phyloP scores from a whole-genome alignment of 2,329 filamentous ascomycete genomes.

The Calonectria hongkongensis region DNA sequence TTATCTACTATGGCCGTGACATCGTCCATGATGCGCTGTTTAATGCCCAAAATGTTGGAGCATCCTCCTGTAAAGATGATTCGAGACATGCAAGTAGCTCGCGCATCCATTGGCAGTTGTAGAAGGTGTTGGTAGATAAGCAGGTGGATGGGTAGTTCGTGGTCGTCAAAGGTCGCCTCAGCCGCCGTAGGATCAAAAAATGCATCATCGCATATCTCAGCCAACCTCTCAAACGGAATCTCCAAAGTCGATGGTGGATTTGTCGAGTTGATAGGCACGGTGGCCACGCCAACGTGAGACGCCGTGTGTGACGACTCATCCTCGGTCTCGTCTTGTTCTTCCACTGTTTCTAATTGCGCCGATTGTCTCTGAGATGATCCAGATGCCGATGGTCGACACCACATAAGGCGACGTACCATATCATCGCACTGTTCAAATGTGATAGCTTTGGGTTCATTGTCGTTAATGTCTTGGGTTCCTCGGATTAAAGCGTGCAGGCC shows the following conservation, averaged over 20 bases:
- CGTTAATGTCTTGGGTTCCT: conserved; percentile 57
- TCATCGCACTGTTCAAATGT: conserved; percentile 90
- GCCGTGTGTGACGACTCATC: conserved; percentile 52
- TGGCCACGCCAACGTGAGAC: conserved; percentile 56
- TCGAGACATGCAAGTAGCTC: conserved; percentile 90
- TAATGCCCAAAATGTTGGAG: conserved; percentile 86
- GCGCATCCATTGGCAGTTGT: conserved; percentile 85
- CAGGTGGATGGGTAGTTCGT: conserved; percentile 86
- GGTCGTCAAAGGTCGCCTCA: conserved; percentile 83
- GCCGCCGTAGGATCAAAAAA: conserved; percentile 78
- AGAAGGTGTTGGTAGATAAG: conserved; percentile 87
- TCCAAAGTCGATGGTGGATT: conserved; percentile 73
- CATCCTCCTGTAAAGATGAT: conserved; percentile 91
- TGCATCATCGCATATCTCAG: conserved; percentile 83
- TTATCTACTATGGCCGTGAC: conserved; percentile 79
- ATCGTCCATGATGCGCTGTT: conserved; percentile 85
- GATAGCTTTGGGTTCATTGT: conserved; percentile 63
- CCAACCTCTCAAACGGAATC: conserved; percentile 81
- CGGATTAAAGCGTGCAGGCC: conserved; percentile 67
- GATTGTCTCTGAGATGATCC: conserved; percentile 62
- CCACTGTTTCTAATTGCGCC: conserved; percentile 67
- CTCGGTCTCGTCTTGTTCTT: conserved; percentile 75
- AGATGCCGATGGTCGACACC: conserved; percentile 74
- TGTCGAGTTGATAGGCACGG: conserved; percentile 68
- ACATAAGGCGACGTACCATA: conserved; percentile 82